Evolutionary conservation across 163 green algal species (phyloP).

Genomic region (Botryococcus braunii): DNA sequence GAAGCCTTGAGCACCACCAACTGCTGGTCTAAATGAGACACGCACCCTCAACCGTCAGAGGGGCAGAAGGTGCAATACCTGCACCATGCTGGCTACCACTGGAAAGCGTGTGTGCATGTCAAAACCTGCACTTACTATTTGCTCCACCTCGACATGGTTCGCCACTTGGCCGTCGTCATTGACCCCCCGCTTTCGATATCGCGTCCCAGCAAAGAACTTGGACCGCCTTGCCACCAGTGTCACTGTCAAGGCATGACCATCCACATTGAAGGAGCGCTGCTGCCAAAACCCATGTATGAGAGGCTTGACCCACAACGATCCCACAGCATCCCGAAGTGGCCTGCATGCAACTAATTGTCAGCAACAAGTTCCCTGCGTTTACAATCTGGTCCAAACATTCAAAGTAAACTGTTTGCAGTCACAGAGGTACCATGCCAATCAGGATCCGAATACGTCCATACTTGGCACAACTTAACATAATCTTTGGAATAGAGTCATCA

Average conservation of each 20-base stretch:
- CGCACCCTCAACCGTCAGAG: background rate
- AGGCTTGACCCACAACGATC: conserved; percentile 67
- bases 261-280: conserved; percentile 63
- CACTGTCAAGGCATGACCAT: conserved; percentile 62
- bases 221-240: conserved; percentile 29
- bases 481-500: background rate
- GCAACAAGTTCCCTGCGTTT: background rate
- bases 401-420: background rate
- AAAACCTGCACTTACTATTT: conserved; percentile 42
- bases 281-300: conserved; percentile 90
- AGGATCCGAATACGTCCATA: background rate
- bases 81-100: conserved; percentile 50
- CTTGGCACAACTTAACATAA: background rate
- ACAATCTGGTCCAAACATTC: background rate
- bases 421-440: background rate
- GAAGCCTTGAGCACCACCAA: too few relatives aligned
- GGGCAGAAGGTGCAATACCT: conserved; percentile 18
- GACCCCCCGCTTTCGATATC: conserved; percentile 84
- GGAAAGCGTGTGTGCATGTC: conserved; percentile 52
- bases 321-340: conserved; percentile 45
- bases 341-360: background rate
- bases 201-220: conserved; percentile 79
- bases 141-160: conserved; percentile 95
- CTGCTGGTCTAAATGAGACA: too few relatives aligned
- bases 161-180: conserved; percentile 70